Base-by-base conservation (phyloP, 768 basidiomycete genomes). In the Rhizopogon vulgaris region DNA sequence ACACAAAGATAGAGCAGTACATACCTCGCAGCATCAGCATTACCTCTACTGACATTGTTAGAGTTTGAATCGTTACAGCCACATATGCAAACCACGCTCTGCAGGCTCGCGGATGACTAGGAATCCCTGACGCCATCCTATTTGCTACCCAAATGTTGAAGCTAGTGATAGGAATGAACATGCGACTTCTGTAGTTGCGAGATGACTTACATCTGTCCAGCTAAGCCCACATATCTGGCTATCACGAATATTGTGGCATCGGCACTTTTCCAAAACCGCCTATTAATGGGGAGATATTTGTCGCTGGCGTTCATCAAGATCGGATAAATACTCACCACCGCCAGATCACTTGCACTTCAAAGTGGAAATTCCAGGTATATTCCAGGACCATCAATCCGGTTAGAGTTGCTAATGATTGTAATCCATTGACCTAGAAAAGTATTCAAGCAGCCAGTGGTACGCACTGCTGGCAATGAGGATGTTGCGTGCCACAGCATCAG, bases 291-390 rank as follows among this genome's bases (percentile, higher is more conserved):
- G 32, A 43, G 17, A 28, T 45, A 17, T 6, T 50, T 8, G 10
- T 18, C 10, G 14, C n/a, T 15, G 1, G 15, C 8, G 6, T 48
- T 28, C 9, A 30, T 22, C 27, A 32, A 47, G 17, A 6, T 5
- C 6, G 1, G 24, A 6, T 9, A 25, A 17, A 3, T 3, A 53
- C 63, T 58, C 30, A 65, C 58, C 30, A 65, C 64, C 61, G 54
- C 61, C 62, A 65, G 18, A 65, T 27, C 7, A 47, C 2, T 24
- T 49, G 56, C n/a, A 38, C 6, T 42, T 65, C 63, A 6, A 61
- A 58, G 3, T 51, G 43, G 1, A 65, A 12, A 2, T 51, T 41
- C 34, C 42, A 58, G 0, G n/a, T 1, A 25, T 49, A 59, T 11
- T 65, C 63, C 2, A 37, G 8, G 22, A 58, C 9, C 64, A 65